Evolutionary conservation across 164 flowering plant species (phyloP).

Genomic region (Akebia trifoliata): DNA sequence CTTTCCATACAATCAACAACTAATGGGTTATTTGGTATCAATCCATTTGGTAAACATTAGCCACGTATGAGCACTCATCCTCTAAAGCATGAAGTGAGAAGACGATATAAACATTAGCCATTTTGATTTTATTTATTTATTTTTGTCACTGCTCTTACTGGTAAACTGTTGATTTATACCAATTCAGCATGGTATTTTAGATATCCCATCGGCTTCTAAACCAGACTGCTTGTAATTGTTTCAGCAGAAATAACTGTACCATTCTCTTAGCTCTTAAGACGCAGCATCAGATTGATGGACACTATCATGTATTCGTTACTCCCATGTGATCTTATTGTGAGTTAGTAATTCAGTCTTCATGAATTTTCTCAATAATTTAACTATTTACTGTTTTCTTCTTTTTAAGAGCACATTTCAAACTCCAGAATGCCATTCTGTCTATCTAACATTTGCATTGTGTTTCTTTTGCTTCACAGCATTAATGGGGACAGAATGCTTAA

Average conservation of each 20-base stretch:
- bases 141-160: background rate
- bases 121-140: too few relatives aligned
- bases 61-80: too few relatives aligned
- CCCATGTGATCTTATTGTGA: constrained; percentile 3
- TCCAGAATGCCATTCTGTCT: background rate
- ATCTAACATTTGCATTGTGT: background rate
- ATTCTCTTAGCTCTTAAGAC: background rate
- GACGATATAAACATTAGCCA: too few relatives aligned
- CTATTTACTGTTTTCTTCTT: background rate
- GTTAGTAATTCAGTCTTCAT: background rate
- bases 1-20: too few relatives aligned
- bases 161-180: background rate
- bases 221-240: background rate
- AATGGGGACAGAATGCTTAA: constrained; percentile 30
- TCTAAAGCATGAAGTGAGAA: too few relatives aligned
- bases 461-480: constrained; percentile 15
- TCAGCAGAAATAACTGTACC: constrained; percentile 3
- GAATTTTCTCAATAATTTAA: background rate
- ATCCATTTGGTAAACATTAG: too few relatives aligned
- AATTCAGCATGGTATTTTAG: background rate
- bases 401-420: background rate
- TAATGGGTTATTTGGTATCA: too few relatives aligned
- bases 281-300: constrained; percentile 8
- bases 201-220: background rate
- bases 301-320: background rate